Evolutionary conservation across 352 stramenopile genomes (phyloP), one percentile per base, ranked within the genome.

Genomic region (Pelagophyceae sp.): DNA sequence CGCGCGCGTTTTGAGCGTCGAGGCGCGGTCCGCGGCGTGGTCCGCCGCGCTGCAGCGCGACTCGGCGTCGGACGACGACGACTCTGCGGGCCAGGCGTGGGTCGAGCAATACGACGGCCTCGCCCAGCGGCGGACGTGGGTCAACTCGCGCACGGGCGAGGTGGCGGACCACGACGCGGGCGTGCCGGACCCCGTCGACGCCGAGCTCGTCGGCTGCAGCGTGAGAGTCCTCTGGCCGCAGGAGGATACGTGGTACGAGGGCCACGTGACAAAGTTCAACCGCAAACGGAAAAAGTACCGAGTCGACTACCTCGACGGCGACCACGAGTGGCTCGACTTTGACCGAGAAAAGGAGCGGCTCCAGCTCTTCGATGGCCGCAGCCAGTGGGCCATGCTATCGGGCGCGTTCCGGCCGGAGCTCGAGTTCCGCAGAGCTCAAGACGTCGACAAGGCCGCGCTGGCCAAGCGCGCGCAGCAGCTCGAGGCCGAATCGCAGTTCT

Each of bases 241-340:
- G 33, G 38, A 76, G 45, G 74, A 81, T 29, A 33, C 76, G 37
- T 82, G 77, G 75, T 81, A 74, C 67, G 72, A 78, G 19, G 80
- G 80, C 1, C 50, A 60, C n/a, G 29, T 83, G 2, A 76, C 76
- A n/a, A 76, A 74, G 23, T 83, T 76, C 75, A 77, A 83, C 67
- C 70, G 76, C 19, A 80, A 78, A 29, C 81, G 80, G 65, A 33
- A 77, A 1, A 79, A 76, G 72, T 81, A 80, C 33, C 70, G 80
- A 29, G 70, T 83, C 61, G 75, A 81, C 27, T 83, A 83, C 51
- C 63, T 77, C 58, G 78, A 82, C 45, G 79, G 76, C 29, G 80
- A 82, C 65, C 79, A 83, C 76, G 76, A 83, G 33, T 83, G 80
- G 80, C 61, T 83, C 37, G 38, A 83, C 51, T 45, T 83, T 6